Conservation (phyloP, 2,329 filamentous ascomycete genomes). For the Fusarium torulosum region DNA sequence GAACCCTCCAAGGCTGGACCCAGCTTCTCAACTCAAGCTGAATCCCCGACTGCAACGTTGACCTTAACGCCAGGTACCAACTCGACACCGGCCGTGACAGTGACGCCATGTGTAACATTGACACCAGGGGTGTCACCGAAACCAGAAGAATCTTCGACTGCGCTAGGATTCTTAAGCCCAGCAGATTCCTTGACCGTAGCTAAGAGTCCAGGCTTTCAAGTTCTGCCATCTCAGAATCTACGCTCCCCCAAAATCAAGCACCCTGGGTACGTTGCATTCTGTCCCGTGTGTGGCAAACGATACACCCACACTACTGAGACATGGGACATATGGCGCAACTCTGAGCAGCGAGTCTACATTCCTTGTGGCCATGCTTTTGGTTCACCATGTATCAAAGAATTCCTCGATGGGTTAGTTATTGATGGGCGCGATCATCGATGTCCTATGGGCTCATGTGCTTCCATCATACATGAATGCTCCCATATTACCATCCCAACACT, state of each 20-base stretch:
- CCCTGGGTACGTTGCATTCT: background rate
- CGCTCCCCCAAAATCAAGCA: background rate
- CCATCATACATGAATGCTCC: background rate
- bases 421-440: background rate
- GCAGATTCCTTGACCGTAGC: background rate
- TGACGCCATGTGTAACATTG: background rate
- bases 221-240: background rate
- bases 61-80: too few relatives aligned
- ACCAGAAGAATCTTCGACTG: background rate
- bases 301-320: background rate
- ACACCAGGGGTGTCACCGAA: background rate
- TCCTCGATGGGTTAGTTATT: background rate
- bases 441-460: background rate
- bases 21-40: too few relatives aligned
- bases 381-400: slow-evolving; percentile 28
- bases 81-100: too few relatives aligned
- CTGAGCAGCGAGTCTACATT: slow-evolving; percentile 40
- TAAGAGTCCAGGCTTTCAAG: background rate
- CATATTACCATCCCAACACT: background rate
- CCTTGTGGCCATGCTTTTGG: slow-evolving; percentile 49
- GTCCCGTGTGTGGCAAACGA: background rate
- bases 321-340: background rate
- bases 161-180: background rate
- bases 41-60: too few relatives aligned
- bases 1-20: background rate